These are phyloP conservation scores for Moricandia moricandioides DNA, from an alignment of 345 rosid species.

Conservation along the genomic window DNA sequence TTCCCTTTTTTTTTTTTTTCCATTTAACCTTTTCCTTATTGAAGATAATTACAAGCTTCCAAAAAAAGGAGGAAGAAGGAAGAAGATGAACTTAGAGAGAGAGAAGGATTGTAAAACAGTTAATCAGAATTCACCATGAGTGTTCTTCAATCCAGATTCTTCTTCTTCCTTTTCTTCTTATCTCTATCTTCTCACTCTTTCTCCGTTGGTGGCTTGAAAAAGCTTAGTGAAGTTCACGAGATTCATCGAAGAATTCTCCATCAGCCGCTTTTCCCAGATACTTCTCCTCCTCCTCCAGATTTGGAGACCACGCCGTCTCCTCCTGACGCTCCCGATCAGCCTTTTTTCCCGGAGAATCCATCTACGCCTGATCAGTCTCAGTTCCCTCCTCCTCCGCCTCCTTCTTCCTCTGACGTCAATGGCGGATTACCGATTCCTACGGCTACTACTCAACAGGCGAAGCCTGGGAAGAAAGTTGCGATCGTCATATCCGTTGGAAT, in stretches of 20 bases:
- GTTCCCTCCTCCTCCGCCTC: conserved; percentile 40
- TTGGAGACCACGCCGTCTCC: conserved; percentile 45
- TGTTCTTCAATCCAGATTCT: conserved; percentile 29
- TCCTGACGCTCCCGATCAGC: conserved; percentile 57
- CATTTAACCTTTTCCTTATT: conserved; percentile 1
- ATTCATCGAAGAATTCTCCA: conserved; percentile 68
- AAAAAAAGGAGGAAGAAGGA: conserved; percentile 1
- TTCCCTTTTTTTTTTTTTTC: background rate
- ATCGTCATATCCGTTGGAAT: conserved; percentile 86
- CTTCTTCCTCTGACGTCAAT: conserved; percentile 38
- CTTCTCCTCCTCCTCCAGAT: conserved; percentile 50
- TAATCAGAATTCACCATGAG: conserved; percentile 61
- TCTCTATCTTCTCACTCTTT: background rate
- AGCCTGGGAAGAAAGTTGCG: conserved; percentile 75
- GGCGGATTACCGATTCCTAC: conserved; percentile 66
- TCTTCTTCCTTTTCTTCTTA: conserved; percentile 22
- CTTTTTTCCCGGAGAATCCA: conserved; percentile 88
- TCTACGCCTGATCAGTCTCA: conserved; percentile 52
- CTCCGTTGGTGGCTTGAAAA: no score
- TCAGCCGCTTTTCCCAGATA: conserved; percentile 77
- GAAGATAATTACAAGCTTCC: conserved; percentile 14
- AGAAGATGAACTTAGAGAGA: conserved; percentile 55
- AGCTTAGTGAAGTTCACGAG: conserved; percentile 4
- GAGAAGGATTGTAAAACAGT: conserved; percentile 36
- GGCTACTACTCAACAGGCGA: conserved; percentile 65